Conservation (phyloP, 2,329 filamentous ascomycete genomes). For the Botrytis hyacinthi region DNA sequence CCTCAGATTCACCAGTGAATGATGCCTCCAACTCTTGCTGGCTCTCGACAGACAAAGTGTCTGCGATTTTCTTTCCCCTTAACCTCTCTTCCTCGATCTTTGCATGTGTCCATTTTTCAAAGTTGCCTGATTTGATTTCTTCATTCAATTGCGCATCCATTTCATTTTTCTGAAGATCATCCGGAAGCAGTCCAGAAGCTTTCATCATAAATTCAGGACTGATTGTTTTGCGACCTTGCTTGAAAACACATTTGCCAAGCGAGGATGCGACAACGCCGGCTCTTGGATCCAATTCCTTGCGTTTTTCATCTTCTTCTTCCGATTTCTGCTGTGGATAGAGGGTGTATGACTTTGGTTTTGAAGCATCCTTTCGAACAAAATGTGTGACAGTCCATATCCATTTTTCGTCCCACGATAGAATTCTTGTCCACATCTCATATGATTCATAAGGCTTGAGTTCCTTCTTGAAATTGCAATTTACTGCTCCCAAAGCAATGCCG, state of each 20-base stretch:
- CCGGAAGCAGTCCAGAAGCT: conserved; percentile 59
- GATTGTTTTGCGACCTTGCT: conserved; percentile 62
- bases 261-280: conserved; percentile 45
- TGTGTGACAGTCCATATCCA: conserved; percentile 66
- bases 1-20: conserved; percentile 33
- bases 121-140: background rate
- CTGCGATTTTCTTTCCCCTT: conserved; percentile 30
- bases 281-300: conserved; percentile 14
- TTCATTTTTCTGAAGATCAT: background rate
- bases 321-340: conserved; percentile 39
- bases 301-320: conserved; percentile 13
- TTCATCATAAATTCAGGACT: conserved; percentile 61
- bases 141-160: background rate
- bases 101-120: conserved; percentile 2
- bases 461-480: conserved; percentile 60
- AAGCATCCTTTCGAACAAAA: conserved; percentile 47
- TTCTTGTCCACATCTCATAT: conserved; percentile 72
- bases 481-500: conserved; percentile 50
- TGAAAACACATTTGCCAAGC: conserved; percentile 59
- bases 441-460: conserved; percentile 67
- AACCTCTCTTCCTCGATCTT: conserved; percentile 23
- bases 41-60: conserved; percentile 22
- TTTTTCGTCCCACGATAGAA: conserved; percentile 77
- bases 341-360: conserved; percentile 37
- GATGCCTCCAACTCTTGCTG: conserved; percentile 33